Conservation (phyloP, 2,329 filamentous ascomycete species). For the Fusarium aywerte region DNA sequence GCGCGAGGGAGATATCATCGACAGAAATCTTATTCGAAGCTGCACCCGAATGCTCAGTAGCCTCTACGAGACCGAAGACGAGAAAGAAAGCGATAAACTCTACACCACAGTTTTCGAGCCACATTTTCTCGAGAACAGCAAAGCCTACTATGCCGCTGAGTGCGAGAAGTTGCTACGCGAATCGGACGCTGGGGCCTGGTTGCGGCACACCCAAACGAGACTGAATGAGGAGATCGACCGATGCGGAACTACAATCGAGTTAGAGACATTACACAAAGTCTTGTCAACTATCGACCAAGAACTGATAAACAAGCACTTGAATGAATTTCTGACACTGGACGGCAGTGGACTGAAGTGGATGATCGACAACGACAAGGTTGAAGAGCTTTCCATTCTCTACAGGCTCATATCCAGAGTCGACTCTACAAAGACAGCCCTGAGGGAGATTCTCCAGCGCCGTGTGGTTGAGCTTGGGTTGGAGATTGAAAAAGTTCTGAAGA, state of each 20-base stretch:
- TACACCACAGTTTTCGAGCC: conserved; percentile 88
- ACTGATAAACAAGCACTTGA: conserved; percentile 80
- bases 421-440: conserved; percentile 74
- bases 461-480: conserved; percentile 83
- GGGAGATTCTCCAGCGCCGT: conserved; percentile 75
- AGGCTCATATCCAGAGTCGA: conserved; percentile 83
- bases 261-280: conserved; percentile 77
- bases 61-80: conserved; percentile 83
- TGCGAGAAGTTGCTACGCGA: conserved; percentile 79
- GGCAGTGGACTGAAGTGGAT: conserved; percentile 86
- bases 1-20: conserved; percentile 87
- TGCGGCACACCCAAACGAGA: conserved; percentile 77
- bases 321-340: conserved; percentile 85
- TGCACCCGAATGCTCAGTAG: conserved; percentile 91
- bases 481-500: conserved; percentile 76
- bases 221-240: conserved; percentile 84
- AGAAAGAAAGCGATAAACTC: conserved; percentile 81
- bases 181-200: conserved; percentile 83
- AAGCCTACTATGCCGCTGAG: conserved; percentile 79
- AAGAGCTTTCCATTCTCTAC: conserved; percentile 85
- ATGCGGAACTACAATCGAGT: conserved; percentile 83
- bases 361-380: conserved; percentile 87
- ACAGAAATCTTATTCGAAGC: conserved; percentile 82
- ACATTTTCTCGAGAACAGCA: conserved; percentile 76
- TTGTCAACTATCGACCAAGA: conserved; percentile 81